Conservation (phyloP, 495 filamentous ascomycete species). For the Cercophora newfieldiana region DNA sequence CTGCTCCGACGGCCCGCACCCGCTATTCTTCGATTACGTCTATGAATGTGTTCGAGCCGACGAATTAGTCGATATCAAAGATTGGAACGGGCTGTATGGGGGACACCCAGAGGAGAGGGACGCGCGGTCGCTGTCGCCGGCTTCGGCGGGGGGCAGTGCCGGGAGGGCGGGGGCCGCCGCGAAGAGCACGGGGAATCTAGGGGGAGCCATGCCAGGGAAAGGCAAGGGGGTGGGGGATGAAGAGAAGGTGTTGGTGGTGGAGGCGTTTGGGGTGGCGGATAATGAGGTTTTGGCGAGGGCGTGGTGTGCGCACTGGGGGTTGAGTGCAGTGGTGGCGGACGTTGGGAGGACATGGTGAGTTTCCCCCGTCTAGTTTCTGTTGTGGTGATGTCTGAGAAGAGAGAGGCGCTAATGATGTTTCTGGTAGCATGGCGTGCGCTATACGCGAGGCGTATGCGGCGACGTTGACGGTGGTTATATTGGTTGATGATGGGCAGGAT, state of each 20-base stretch:
- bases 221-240: constrained; percentile 36
- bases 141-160: neutral
- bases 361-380: constrained; percentile 12
- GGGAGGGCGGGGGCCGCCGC: constrained; percentile 5
- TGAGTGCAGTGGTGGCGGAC: constrained; percentile 66
- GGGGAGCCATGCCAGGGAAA: neutral
- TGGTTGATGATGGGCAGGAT: constrained; percentile 44
- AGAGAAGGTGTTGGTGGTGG: constrained; percentile 65
- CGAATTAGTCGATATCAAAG: constrained; percentile 58
- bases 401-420: constrained; percentile 11
- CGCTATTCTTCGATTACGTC: constrained; percentile 67
- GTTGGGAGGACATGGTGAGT: constrained; percentile 63
- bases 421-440: constrained; percentile 63
- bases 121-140: constrained; percentile 25
- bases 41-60: constrained; percentile 56
- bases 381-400: neutral
- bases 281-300: constrained; percentile 73
- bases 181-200: constrained; percentile 2
- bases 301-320: constrained; percentile 70
- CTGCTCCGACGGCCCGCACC: constrained; percentile 67
- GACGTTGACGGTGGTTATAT: constrained; percentile 66
- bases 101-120: constrained; percentile 20
- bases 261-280: constrained; percentile 68
- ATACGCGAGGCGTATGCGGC: constrained; percentile 71
- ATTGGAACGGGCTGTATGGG: constrained; percentile 54